Percentiles rank a stretch among this genome's conserved stretches.
These are phyloP conservation scores for Fusarium protoensiforme DNA, from an alignment of 2,329 filamentous ascomycete genomes.

Conservation along the genomic window DNA sequence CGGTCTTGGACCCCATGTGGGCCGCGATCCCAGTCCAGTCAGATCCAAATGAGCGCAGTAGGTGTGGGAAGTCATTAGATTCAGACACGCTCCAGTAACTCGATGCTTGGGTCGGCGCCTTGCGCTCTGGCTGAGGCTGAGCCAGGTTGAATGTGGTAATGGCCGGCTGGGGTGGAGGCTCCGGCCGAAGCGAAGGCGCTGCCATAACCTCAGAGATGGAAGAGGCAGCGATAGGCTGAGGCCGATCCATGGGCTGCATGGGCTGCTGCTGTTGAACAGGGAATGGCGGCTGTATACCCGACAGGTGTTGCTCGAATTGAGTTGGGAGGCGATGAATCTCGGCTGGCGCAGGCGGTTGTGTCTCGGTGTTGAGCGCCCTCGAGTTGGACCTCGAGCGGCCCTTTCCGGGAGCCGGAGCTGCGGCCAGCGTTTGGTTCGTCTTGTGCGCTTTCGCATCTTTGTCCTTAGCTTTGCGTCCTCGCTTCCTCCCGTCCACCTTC, in stretches of 20 bases:
- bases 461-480: conserved; percentile 54
- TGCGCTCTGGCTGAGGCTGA: conserved; percentile 60
- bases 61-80: conserved; percentile 78
- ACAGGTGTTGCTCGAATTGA: conserved; percentile 57
- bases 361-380: conserved; percentile 59
- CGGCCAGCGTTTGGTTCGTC: conserved; percentile 57
- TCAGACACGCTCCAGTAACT: conserved; percentile 92
- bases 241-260: conserved; percentile 48
- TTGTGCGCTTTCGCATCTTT: conserved; percentile 56
- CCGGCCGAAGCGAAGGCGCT: conserved; percentile 66
- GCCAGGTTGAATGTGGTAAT: conserved; percentile 63
- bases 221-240: conserved; percentile 47
- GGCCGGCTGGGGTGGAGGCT: conserved; percentile 60
- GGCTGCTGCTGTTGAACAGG: conserved; percentile 45
- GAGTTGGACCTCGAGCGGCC: conserved; percentile 67
- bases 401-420: conserved; percentile 57
- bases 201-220: conserved; percentile 66
- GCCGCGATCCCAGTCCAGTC: conserved; percentile 81
- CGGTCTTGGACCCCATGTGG: conserved; percentile 86
- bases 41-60: conserved; percentile 80
- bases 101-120: conserved; percentile 69
- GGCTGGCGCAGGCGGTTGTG: conserved; percentile 50
- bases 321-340: conserved; percentile 55
- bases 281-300: conserved; percentile 57
- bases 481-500: conserved; percentile 55